These are phyloP conservation scores for Malassezia japonica DNA, from an alignment of 1,284 basidiomycete species.

Conservation along the genomic window DNA sequence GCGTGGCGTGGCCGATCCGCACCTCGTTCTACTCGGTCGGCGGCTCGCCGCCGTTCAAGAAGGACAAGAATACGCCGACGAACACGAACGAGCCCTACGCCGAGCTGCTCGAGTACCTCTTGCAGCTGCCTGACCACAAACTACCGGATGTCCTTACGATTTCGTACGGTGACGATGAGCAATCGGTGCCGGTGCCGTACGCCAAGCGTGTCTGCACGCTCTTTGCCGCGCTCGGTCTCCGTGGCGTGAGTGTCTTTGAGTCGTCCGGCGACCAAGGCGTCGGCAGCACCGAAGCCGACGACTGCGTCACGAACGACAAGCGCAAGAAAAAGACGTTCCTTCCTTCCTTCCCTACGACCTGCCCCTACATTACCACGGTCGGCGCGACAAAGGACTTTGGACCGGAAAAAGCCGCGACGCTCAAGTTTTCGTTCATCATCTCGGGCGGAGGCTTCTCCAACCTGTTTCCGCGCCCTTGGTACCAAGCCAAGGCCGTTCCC, in stretches of 20 bases:
- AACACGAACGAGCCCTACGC: constrained; percentile 62
- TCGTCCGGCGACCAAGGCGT: constrained; percentile 62
- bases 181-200: constrained; percentile 54
- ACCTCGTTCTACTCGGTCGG: constrained; percentile 57
- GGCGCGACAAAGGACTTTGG: constrained; percentile 55
- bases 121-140: constrained; percentile 53
- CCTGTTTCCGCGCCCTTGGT: constrained; percentile 57
- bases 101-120: constrained; percentile 58
- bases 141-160: constrained; percentile 55
- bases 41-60: constrained; percentile 55
- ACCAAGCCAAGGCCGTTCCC: constrained; percentile 56
- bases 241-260: constrained; percentile 59
- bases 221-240: constrained; percentile 56
- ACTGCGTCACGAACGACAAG: constrained; percentile 54
- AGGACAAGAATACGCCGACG: constrained; percentile 55
- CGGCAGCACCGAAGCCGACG: constrained; percentile 52
- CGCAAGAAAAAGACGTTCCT: constrained; percentile 58
- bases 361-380: constrained; percentile 56
- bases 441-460: constrained; percentile 64
- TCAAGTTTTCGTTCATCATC: constrained; percentile 51
- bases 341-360: constrained; percentile 61
- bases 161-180: constrained; percentile 58
- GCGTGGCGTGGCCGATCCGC: constrained; percentile 58
- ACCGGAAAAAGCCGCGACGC: constrained; percentile 33
- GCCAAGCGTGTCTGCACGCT: constrained; percentile 58